Evolutionary conservation across 331 rosid species (phyloP), one percentile per base, ranked within the genome.

Genomic region (Malus hybrid): DNA sequence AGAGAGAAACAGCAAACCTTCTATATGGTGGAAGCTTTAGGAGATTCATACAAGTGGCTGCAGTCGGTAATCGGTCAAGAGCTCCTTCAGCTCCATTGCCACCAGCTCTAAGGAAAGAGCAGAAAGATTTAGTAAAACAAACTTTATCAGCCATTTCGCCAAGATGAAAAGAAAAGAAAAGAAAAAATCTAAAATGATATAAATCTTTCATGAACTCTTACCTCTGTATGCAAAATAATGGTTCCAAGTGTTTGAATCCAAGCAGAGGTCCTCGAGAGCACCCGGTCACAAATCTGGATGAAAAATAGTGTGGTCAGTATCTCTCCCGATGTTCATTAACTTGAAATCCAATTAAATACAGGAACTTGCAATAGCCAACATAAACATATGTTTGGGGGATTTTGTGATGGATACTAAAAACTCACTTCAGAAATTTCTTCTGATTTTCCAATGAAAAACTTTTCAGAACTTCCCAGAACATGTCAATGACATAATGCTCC

Each of bases 11-110:
- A 34, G 71, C 89, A 71, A 82, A 91, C 99, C 99, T 94, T 75
- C 89, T 84, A 78, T 91, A 94, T 52, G 99, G 96, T 46, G 97
- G 99, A 84, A 94, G 96, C 92, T 94, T 94, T 32, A 94, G 86
- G 64, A 94, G 88, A 85, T 94, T 94, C 99, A 94, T 94, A 80
- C 97, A 94, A 76, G 99, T 94, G 67, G 99, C 99, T n/a, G 99
- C 82, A 71, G 97, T 94, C 4, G 97, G 97, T 75, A 94, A 79
- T 62, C 97, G 90, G 66, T 90, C 96, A 76, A 90, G 92, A 80
- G 96, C 95, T 85, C 92, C 97, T 39, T 90, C 97, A 53, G 93
- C 64, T 75, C 95, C 96, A 87, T 50, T 86, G 73, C 99, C 96
- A 74, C 89, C 96, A 71, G 97, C 95, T 87, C 97, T 94, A 71